Base-by-base conservation (phyloP, 495 filamentous ascomycete genomes). In the Cenococcum geophilum region DNA sequence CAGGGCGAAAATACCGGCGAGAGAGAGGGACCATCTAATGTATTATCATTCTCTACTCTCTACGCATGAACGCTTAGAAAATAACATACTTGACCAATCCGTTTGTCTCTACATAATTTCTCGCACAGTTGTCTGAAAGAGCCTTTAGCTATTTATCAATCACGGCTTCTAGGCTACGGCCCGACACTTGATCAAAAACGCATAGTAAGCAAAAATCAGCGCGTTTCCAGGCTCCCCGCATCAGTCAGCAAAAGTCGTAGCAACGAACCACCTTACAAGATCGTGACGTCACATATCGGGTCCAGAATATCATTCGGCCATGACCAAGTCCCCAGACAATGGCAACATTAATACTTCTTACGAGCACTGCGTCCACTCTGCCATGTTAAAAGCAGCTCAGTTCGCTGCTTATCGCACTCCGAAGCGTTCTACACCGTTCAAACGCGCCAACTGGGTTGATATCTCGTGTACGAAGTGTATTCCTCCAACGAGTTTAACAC, bases 11-110 rank as follows among this genome's bases (percentile, higher is more conserved):
- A 32, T 2, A 32, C 27, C 2, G 27, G 27, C 27, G 27, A 6
- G 27, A 32, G 27, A 32, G 27, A 32, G 27, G 25, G n/a, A 10
- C 22, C 3, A 1, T 18, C 25, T 20, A 21, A 20, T 61, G 58
- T 61, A 61, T 55, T 55, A 61, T 61, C 54, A 61, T 50, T 61
- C 58, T 55, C 58, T 51, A 54, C 58, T 61, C 58, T 20, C 40
- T 5, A n/a, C 53, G 27, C 14, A 14, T 25, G n/a, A 55, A 27
- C 4, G 53, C 25, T 55, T 34, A 32, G 23, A 25, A 45, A 45
- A 45, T 45, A 9, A 20, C 35, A 8, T 5, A 20, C n/a, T 20
- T 18, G 16, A 36, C n/a, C 34, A 34, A 25, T 34, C 12, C 49
- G 21, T 52, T 34, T 5, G 3, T 2, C 12, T 52, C 49, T 52